Conservation (phyloP, 2,329 filamentous ascomycete genomes). For the Aspergillus neoniger region DNA sequence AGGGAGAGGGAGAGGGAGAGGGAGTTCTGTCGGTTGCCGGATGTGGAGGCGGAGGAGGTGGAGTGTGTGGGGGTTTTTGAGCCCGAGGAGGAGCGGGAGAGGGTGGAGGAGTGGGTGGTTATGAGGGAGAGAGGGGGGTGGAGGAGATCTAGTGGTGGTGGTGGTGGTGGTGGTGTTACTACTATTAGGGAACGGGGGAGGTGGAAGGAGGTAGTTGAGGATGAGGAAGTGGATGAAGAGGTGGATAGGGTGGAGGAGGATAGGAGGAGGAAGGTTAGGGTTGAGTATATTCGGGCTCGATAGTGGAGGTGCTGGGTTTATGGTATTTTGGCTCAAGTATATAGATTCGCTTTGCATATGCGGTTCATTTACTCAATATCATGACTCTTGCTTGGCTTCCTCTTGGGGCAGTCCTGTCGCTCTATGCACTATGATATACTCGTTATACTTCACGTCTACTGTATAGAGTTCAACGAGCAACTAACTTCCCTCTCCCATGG, state of each 20-base stretch:
- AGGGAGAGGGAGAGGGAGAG: background rate
- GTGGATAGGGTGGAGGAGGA: background rate
- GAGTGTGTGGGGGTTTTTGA: slow-evolving; percentile 18
- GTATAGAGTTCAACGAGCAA: background rate
- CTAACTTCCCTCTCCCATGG: background rate
- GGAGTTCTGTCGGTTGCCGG: background rate
- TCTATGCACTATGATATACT: too few species aligned
- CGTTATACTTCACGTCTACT: too few species aligned
- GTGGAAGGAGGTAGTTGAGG: background rate
- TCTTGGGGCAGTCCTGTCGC: background rate
- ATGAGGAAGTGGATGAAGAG: slow-evolving; percentile 2
- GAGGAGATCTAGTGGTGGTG: background rate
- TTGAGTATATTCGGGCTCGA: slow-evolving; percentile 22
- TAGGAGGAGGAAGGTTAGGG: background rate
- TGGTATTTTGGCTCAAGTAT: too few species aligned
- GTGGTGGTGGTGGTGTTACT: too few species aligned
- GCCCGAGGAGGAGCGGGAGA: slow-evolving; percentile 6
- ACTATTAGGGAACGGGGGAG: background rate
- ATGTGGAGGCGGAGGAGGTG: slow-evolving; percentile 3
- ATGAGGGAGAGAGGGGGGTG: slow-evolving; percentile 2
- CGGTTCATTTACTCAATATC: too few species aligned
- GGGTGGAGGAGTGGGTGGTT: background rate
- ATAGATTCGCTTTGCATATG: background rate
- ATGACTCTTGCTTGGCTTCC: background rate
- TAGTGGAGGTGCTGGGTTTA: background rate